Evolutionary conservation across 805 yeast species (phyloP).

Genomic region (Candida manassasensis): DNA sequence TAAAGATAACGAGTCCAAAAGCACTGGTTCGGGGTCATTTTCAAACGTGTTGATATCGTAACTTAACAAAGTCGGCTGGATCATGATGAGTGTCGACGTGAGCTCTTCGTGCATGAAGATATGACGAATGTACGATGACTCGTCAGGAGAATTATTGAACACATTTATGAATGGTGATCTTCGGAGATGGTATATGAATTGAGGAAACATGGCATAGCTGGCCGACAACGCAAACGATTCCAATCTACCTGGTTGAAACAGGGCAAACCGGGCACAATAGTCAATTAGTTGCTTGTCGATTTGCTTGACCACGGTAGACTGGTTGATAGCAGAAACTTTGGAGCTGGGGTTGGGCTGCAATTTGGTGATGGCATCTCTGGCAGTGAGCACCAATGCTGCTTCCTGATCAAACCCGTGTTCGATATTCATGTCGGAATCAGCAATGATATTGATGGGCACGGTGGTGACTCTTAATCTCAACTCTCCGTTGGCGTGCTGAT

Average conservation of each 20-base stretch:
- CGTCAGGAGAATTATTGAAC: slow-evolving; percentile 70
- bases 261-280: slow-evolving; percentile 32
- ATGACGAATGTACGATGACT: slow-evolving; percentile 61
- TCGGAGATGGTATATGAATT: slow-evolving; percentile 62
- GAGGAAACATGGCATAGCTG: slow-evolving; percentile 54
- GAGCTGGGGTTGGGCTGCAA: slow-evolving; percentile 20
- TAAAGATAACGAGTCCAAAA: slow-evolving; percentile 60
- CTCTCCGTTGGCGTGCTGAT: slow-evolving; percentile 58
- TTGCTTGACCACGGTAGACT: slow-evolving; percentile 38
- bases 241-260: slow-evolving; percentile 43
- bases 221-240: slow-evolving; percentile 47
- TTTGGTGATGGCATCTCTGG: slow-evolving; percentile 48
- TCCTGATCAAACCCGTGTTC: slow-evolving; percentile 61
- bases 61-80: slow-evolving; percentile 62
- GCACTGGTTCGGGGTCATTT: slow-evolving; percentile 56
- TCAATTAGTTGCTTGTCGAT: slow-evolving; percentile 29
- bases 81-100: slow-evolving; percentile 57
- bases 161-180: slow-evolving; percentile 63
- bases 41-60: slow-evolving; percentile 44
- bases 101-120: slow-evolving; percentile 59
- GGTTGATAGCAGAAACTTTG: slow-evolving; percentile 11
- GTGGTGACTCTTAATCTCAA: slow-evolving; percentile 61
- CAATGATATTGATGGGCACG: slow-evolving; percentile 39
- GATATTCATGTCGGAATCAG: slow-evolving; percentile 37
- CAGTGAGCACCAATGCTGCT: slow-evolving; percentile 58